These are phyloP conservation scores for Chrysophaeum taylorii DNA, from an alignment of 352 stramenopile genomes.

Conservation along the genomic window DNA sequence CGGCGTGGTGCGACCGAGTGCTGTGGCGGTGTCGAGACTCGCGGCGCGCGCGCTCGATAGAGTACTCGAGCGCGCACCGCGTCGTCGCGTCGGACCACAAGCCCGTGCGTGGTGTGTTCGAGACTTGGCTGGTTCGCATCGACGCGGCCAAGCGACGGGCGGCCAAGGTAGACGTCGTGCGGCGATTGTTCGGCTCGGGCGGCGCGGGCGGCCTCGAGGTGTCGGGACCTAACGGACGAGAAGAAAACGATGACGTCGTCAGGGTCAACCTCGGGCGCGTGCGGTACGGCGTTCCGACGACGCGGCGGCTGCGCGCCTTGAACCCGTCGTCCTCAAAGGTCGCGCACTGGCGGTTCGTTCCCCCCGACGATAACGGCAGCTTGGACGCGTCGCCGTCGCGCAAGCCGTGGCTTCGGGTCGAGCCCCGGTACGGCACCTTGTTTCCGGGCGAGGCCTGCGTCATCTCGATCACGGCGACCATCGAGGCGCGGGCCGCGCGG, in stretches of 20 bases:
- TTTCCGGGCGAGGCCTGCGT: constrained; percentile 50
- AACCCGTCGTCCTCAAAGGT: constrained; percentile 50
- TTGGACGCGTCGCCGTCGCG: constrained; percentile 65
- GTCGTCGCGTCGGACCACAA: constrained; percentile 86
- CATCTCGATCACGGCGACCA: constrained; percentile 42
- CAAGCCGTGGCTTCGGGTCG: constrained; percentile 80
- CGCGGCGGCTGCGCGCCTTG: constrained; percentile 35
- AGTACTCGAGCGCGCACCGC: constrained; percentile 1
- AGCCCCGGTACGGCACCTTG: constrained; percentile 65
- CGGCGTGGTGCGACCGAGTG: constrained; percentile 87
- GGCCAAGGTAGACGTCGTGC: constrained; percentile 82
- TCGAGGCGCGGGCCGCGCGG: constrained; percentile 69
- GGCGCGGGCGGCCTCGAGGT: constrained; percentile 19
- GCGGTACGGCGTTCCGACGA: neutral
- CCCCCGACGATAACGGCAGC: constrained; percentile 50
- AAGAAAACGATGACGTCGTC: neutral
- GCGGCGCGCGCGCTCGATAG: neutral
- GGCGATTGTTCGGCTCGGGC: too few relatives aligned
- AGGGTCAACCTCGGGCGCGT: neutral
- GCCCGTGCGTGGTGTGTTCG: constrained; percentile 81
- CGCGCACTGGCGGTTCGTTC: constrained; percentile 75
- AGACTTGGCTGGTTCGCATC: constrained; percentile 79
- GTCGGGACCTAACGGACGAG: neutral
- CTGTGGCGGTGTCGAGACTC: constrained; percentile 46
- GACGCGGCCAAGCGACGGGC: constrained; percentile 70